phyloP scores from a whole-genome alignment of 192 early-diverging fungal genomes.

The Backusella westeae region DNA sequence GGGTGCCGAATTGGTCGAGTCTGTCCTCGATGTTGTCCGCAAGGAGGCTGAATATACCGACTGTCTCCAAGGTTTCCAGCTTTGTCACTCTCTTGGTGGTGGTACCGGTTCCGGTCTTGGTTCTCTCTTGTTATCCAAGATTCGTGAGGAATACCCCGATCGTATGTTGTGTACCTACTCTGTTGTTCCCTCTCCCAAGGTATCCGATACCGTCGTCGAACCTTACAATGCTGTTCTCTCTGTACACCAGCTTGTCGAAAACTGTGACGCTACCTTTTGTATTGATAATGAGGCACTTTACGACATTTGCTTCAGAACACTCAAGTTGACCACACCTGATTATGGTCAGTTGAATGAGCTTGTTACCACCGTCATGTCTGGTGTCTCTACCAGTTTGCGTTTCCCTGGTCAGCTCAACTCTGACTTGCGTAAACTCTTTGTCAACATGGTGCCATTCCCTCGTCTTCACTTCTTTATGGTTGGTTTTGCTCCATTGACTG shows the following conservation, averaged over 20 bases:
- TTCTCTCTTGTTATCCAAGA: conserved; percentile 69
- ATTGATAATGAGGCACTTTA: conserved; percentile 99
- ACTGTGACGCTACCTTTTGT: conserved; percentile 99
- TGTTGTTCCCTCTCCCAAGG: conserved; percentile 64
- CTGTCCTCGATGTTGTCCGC: conserved; percentile 61
- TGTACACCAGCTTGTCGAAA: conserved; percentile 97
- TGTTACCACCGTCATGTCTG: conserved; percentile 95
- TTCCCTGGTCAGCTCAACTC: conserved; percentile 98
- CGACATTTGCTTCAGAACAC: conserved; percentile 97
- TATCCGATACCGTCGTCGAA: conserved; percentile 97
- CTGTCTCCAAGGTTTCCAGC: conserved; percentile 71
- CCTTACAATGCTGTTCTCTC: conserved; percentile 98
- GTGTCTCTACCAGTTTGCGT: conserved; percentile 95
- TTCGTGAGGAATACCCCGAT: conserved; percentile 75
- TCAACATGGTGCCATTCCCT: conserved; percentile 91
- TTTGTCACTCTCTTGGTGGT: conserved; percentile 72
- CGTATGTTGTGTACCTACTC: conserved; percentile 76
- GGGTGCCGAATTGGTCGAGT: conserved; percentile 71
- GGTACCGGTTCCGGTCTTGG: conserved; percentile 74
- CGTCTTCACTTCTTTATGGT: conserved; percentile 95
- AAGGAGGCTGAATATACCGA: conserved; percentile 68
- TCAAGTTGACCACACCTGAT: conserved; percentile 87
- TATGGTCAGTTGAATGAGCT: conserved; percentile 97
- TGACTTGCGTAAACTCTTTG: conserved; percentile 82
- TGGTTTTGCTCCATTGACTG: conserved; percentile 82